Evolutionary conservation across 768 basidiomycete species (phyloP), one percentile per base, ranked within the genome.

Genomic region (Megacollybia marginata): DNA sequence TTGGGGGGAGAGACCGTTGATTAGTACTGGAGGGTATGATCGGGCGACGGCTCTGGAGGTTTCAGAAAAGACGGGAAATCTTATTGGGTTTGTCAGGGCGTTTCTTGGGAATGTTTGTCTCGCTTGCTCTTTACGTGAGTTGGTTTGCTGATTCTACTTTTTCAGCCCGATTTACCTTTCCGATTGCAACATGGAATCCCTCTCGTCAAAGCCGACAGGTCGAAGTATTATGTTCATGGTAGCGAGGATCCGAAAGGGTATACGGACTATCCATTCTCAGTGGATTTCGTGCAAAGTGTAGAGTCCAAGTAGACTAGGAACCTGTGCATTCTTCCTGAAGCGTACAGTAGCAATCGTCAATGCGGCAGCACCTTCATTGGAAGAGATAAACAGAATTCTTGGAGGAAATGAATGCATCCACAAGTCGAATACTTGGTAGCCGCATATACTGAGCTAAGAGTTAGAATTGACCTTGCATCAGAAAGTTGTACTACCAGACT

Each of bases 21-120:
- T 80, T 48, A 64, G 62, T 10, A 70, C 73, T 4, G 76, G 76
- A 18, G 74, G 72, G 2, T 71, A 76, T 54, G 68, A 65, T 1
- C 63, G 71, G 4, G 65, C 74, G 42, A 57, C 56, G 0, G 78
- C 75, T 0, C 48, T 75, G 2, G 54, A 59, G 20, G 54, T 54
- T 0, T 74, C 70, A 1, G 69, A 75, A 40, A 55, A 48, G 8
- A 46, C 53, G 38, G 32, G 33, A 35, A 12, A 48, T 18, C 6
- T 51, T 59, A 33, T 66, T 40, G 62, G 62, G 0, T 69, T 66
- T 18, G 68, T 64, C 2, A 56, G 71, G 18, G 42, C 53, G 11
- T 71, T 63, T 35, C 57, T 70, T 2, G 42, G 68, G 6, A 71
- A 71, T 42, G 70, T 70, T 55, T 49, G 70, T 55, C 16, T 4